These are phyloP conservation scores for Tephrocybe rancida DNA, from an alignment of 768 basidiomycete species.

Conservation along the genomic window DNA sequence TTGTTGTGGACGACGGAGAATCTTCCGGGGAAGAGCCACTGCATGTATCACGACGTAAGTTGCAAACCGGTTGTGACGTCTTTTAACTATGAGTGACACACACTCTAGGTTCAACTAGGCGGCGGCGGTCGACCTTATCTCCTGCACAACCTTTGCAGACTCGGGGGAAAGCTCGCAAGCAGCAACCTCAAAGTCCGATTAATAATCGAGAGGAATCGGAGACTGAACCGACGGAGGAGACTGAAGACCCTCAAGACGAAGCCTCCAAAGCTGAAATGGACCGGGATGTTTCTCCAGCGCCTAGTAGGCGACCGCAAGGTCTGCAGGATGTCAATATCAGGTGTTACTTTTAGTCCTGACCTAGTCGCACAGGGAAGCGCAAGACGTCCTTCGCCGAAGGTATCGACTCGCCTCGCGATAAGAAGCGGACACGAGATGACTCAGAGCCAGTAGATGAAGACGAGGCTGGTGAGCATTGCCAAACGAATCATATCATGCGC, in stretches of 20 bases:
- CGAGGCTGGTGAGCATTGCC: conserved; percentile 44
- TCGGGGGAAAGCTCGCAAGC: conserved; percentile 30
- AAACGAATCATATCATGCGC: background rate
- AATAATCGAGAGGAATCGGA: conserved; percentile 15
- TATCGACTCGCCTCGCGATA: conserved; percentile 50
- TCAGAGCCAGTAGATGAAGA: conserved; percentile 71
- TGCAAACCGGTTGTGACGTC: background rate
- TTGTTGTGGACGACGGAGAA: conserved; percentile 19
- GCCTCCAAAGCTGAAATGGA: conserved; percentile 33
- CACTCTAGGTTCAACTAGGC: conserved; percentile 39
- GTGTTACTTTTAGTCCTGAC: background rate
- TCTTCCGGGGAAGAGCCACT: conserved; percentile 35
- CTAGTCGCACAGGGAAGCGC: conserved; percentile 53
- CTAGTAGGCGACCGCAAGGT: conserved; percentile 31
- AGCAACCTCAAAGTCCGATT: conserved; percentile 17
- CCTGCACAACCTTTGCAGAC: conserved; percentile 28
- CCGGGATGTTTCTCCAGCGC: conserved; percentile 31
- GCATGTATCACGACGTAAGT: conserved; percentile 36
- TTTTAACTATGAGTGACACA: background rate
- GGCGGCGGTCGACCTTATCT: conserved; percentile 38
- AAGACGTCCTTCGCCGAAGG: conserved; percentile 59
- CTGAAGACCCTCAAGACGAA: conserved; percentile 27
- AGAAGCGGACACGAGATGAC: conserved; percentile 65
- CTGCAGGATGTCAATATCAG: background rate
- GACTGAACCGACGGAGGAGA: conserved; percentile 20